These are phyloP conservation scores for Pestalotiopsis fici DNA, from an alignment of 2,329 filamentous ascomycete genomes.

Conservation along the genomic window DNA sequence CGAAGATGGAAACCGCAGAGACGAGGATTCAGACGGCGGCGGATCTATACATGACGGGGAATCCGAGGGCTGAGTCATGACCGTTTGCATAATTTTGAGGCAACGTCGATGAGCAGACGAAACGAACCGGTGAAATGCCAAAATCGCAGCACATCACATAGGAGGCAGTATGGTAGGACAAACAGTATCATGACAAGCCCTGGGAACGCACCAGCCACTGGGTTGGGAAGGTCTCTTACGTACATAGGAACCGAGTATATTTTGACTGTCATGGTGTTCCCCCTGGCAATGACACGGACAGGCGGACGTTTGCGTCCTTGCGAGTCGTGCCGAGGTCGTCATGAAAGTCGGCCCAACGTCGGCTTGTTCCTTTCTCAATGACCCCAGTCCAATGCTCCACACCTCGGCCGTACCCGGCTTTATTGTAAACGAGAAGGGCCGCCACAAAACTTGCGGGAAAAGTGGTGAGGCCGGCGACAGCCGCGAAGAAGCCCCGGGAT, in stretches of 20 bases:
- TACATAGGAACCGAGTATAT: not conserved
- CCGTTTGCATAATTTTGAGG: not conserved
- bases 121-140: not conserved
- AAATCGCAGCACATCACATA: not conserved
- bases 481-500: not conserved
- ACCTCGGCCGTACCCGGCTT: slow-evolving; percentile 24
- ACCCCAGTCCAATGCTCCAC: slow-evolving; percentile 21
- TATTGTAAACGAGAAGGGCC: slow-evolving; percentile 24
- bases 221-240: not conserved
- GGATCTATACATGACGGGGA: not conserved
- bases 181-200: not conserved
- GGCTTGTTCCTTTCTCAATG: slow-evolving; percentile 17
- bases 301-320: not conserved
- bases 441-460: not conserved
- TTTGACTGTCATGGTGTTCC: not conserved
- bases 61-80: not conserved
- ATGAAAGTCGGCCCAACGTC: slow-evolving; percentile 24
- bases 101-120: not conserved
- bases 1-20: slow-evolving; percentile 12
- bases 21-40: slow-evolving; percentile 10
- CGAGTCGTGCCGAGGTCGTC: not conserved
- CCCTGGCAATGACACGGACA: not conserved
- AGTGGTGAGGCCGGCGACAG: not conserved
- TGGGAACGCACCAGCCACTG: not conserved
- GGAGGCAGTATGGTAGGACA: too few relatives aligned